These are phyloP conservation scores for Umbelopsis sp. DNA, from an alignment of 192 early-diverging fungal species.

Conservation along the genomic window DNA sequence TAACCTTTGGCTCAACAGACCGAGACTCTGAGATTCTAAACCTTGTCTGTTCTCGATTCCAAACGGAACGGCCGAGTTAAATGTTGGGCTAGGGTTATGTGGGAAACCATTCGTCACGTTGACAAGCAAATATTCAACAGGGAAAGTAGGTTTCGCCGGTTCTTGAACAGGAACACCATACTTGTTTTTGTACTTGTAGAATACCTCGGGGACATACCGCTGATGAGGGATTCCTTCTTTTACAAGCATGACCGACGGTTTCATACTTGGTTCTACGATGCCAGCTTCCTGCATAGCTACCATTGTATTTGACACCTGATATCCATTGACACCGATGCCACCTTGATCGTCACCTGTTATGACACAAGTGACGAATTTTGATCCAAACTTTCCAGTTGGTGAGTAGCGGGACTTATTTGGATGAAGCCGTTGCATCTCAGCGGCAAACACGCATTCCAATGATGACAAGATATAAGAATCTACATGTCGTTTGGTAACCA, in stretches of 20 bases:
- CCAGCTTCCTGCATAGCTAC: conserved; percentile 90
- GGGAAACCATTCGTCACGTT: conserved; percentile 95
- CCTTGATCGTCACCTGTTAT: conserved; percentile 89
- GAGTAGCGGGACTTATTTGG: conserved; percentile 76
- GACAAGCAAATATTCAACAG: conserved; percentile 94
- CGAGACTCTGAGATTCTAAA: conserved; percentile 59
- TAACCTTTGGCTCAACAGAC: conserved; percentile 59
- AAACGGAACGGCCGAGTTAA: conserved; percentile 62
- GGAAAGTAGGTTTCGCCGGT: conserved; percentile 93
- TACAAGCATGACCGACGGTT: conserved; percentile 87
- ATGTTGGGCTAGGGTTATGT: conserved; percentile 72
- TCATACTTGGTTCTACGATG: conserved; percentile 87
- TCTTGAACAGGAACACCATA: conserved; percentile 87
- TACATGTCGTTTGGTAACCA: conserved; percentile 86
- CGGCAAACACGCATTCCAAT: conserved; percentile 84
- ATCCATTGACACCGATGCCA: conserved; percentile 83
- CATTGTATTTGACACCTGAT: conserved; percentile 91
- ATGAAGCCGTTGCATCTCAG: conserved; percentile 78
- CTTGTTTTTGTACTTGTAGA: conserved; percentile 96
- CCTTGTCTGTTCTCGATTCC: conserved; percentile 81
- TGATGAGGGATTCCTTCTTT: conserved; percentile 64
- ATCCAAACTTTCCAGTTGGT: conserved; percentile 78
- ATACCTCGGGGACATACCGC: conserved; percentile 95
- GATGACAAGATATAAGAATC: conserved; percentile 94
- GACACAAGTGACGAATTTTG: conserved; percentile 94